A percentile compares a stretch with the other conserved stretches of the same genome.
phyloP scores from a whole-genome alignment of 345 rosid species.

The Salix arbutifolia region DNA sequence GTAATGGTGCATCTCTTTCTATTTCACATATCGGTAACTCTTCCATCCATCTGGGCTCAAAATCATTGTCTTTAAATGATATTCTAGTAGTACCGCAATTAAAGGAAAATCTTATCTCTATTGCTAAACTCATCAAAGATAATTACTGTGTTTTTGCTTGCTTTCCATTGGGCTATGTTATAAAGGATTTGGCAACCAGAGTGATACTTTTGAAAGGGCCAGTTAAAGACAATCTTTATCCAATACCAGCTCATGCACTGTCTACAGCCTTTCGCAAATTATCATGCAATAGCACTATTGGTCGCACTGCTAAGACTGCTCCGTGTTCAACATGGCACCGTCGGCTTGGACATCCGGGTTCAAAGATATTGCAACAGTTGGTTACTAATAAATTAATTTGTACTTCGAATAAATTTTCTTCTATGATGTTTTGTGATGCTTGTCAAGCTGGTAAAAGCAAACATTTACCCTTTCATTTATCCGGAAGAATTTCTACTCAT shows the following conservation, averaged over 20 bases:
- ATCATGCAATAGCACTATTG: fast-evolving
- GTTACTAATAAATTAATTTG: background rate
- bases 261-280: fast-evolving
- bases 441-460: background rate
- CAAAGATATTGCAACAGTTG: background rate
- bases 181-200: background rate
- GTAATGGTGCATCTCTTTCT: background rate
- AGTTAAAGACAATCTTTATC: background rate
- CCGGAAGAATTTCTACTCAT: background rate
- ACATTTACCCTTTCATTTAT: background rate
- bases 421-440: background rate
- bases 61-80: background rate
- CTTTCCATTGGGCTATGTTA: background rate
- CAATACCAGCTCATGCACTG: background rate
- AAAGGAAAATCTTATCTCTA: background rate
- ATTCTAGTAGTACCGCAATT: background rate
- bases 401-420: background rate
- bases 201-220: background rate
- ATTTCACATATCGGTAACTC: background rate
- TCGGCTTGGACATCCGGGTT: background rate
- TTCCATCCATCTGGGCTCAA: fast-evolving
- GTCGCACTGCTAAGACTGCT: background rate
- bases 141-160: background rate
- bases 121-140: background rate
- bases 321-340: background rate